These are phyloP conservation scores for Aspergillus sparsus DNA, from an alignment of 495 filamentous ascomycete genomes.

Conservation along the genomic window DNA sequence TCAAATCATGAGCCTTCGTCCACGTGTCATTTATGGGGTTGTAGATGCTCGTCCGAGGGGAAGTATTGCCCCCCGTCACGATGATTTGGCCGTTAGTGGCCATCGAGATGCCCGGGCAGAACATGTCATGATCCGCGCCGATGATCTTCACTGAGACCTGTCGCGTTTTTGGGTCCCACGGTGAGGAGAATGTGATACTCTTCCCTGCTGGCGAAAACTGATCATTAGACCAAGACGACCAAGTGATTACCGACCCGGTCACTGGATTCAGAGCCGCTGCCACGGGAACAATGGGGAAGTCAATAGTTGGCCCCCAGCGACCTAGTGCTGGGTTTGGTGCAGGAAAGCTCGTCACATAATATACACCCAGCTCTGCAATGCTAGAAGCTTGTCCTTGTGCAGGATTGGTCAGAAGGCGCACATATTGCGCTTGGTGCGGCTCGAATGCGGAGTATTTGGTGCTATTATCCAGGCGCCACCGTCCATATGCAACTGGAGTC, in stretches of 20 bases:
- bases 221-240: slow-evolving; percentile 42
- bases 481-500: slow-evolving; percentile 44
- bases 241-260: slow-evolving; percentile 43
- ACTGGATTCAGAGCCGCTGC: slow-evolving; percentile 36
- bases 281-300: slow-evolving; percentile 54
- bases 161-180: slow-evolving; percentile 35
- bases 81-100: slow-evolving; percentile 52
- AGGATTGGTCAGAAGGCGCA: slow-evolving; percentile 40
- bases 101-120: slow-evolving; percentile 60
- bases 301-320: slow-evolving; percentile 50
- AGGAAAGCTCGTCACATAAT: slow-evolving; percentile 18
- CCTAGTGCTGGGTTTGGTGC: slow-evolving; percentile 26
- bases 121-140: slow-evolving; percentile 61
- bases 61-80: slow-evolving; percentile 53
- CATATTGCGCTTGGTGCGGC: slow-evolving; percentile 39
- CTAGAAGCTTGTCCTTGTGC: slow-evolving; percentile 23
- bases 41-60: slow-evolving; percentile 50
- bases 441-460: slow-evolving; percentile 44
- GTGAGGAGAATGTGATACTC: slow-evolving; percentile 43
- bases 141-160: slow-evolving; percentile 40
- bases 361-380: slow-evolving; percentile 40
- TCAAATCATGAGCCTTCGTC: slow-evolving; percentile 41
- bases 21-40: slow-evolving; percentile 27
- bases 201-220: slow-evolving; percentile 38
- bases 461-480: slow-evolving; percentile 42